These are phyloP conservation scores for Cladosporium cucumerinum DNA, from an alignment of 2,329 filamentous ascomycete genomes.

Conservation along the genomic window DNA sequence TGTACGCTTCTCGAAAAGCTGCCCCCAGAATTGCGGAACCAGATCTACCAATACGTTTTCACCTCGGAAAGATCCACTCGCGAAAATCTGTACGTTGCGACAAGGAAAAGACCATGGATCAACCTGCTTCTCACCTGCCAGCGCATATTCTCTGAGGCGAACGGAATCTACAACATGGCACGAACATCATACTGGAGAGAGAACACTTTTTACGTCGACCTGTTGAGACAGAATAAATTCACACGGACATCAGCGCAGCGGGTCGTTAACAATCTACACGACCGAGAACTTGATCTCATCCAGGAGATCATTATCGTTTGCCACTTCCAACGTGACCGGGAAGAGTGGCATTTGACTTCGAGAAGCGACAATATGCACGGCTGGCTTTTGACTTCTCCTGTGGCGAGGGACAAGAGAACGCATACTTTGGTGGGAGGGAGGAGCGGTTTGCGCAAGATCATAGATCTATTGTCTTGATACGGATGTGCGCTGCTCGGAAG, in stretches of 20 bases:
- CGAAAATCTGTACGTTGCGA: no score
- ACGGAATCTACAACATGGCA: background rate
- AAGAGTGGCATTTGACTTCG: background rate
- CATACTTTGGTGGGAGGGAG: no score
- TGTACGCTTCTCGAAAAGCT: background rate
- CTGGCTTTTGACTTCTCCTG: background rate
- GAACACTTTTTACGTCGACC: background rate
- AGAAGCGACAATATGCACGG: background rate
- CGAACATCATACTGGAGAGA: background rate
- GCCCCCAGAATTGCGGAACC: background rate
- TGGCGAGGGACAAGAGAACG: no score
- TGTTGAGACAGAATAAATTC: background rate
- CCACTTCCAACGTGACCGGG: no score
- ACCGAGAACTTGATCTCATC: background rate
- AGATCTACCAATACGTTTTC: background rate
- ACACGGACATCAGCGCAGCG: background rate
- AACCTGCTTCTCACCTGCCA: background rate
- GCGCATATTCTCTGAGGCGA: background rate
- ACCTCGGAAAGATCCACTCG: background rate
- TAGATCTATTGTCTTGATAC: no score
- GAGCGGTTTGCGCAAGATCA: no score
- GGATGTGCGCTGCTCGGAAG: no score
- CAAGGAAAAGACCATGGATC: background rate
- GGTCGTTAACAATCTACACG: background rate
- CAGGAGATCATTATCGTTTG: background rate